Conservation (phyloP, 257 asterid genomes). For the Leonotis leonurus region DNA sequence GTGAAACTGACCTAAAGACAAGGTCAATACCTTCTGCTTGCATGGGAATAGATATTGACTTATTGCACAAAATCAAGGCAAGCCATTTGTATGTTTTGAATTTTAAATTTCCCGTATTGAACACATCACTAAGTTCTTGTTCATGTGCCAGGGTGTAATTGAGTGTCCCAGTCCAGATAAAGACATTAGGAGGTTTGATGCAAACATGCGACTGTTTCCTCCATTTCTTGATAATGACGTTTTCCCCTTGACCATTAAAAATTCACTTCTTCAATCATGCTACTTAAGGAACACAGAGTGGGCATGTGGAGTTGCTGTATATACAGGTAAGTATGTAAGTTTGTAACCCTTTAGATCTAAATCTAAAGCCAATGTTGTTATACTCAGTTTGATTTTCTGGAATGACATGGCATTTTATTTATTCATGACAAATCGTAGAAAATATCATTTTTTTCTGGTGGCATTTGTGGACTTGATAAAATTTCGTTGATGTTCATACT, state of each 20-base stretch:
- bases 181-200: conserved; percentile 94
- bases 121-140: conserved; percentile 6
- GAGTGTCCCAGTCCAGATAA: conserved; percentile 95
- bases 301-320: conserved; percentile 99
- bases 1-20: conserved; percentile 97
- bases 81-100: conserved; percentile 12
- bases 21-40: conserved; percentile 86
- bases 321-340: conserved; percentile 87
- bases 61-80: conserved; percentile 92
- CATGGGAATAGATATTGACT: conserved; percentile 87
- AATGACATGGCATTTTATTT: not conserved
- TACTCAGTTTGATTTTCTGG: not conserved
- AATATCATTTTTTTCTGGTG: conserved; percentile 5
- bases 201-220: conserved; percentile 90
- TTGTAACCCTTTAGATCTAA: conserved; percentile 8
- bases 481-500: conserved; percentile 9
- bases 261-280: conserved; percentile 91
- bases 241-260: conserved; percentile 85
- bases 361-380: too few relatives aligned
- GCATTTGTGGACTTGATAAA: not conserved
- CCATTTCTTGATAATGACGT: conserved; percentile 95
- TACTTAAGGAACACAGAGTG: conserved; percentile 96
- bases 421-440: not conserved
- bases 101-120: conserved; percentile 2
- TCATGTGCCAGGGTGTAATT: conserved; percentile 73